Conservation (phyloP, 352 stramenopile genomes). For the Pythium vanterpoolii region DNA sequence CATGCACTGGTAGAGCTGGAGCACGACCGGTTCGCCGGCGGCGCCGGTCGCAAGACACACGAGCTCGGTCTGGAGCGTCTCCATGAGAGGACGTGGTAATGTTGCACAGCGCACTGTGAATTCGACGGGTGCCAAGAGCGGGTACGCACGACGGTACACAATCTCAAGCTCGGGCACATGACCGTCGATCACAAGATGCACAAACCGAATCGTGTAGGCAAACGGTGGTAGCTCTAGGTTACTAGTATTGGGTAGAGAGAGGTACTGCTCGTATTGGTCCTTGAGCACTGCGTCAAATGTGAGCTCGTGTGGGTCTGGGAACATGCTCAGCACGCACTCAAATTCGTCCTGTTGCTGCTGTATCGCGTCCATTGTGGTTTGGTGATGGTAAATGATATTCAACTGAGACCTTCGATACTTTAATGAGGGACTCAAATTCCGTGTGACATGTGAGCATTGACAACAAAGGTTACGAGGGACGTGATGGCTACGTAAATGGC, state of each 20-base stretch:
- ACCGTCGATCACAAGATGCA: constrained; percentile 3
- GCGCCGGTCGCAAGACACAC: constrained; percentile 25
- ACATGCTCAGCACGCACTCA: constrained; percentile 81
- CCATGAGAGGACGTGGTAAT: constrained; percentile 35
- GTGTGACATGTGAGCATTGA: constrained; percentile 8
- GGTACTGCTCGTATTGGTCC: constrained; percentile 25
- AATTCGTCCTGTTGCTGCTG: constrained; percentile 63
- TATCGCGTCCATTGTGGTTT: constrained; percentile 3
- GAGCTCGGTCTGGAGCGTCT: constrained; percentile 38
- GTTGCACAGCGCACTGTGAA: constrained; percentile 55
- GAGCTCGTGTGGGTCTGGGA: constrained; percentile 42
- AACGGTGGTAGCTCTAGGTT: constrained; percentile 18
- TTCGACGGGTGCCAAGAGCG: constrained; percentile 17
- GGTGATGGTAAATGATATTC: neutral
- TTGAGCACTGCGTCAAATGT: constrained; percentile 29
- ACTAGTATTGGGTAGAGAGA: neutral
- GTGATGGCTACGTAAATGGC: too few species aligned
- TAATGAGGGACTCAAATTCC: neutral
- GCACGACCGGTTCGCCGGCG: constrained; percentile 42
- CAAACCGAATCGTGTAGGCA: constrained; percentile 45
- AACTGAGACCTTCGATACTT: neutral
- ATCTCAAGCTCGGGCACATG: constrained; percentile 43
- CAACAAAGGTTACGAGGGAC: neutral
- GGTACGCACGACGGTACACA: constrained; percentile 42
- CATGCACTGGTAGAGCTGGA: constrained; percentile 70